Evolutionary conservation across 306 rosid species (phyloP).

Genomic region (peach (Prunus persica)): Prunus_persica_NCBIv2 NC_034014.1:23822001-23822500

Average conservation of each 20-base stretch:
- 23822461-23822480: too few species aligned
- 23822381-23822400: slow-evolving; percentile 45
- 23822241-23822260: slow-evolving; percentile 45
- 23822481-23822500: too few species aligned
- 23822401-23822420: slow-evolving; percentile 35
- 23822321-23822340: neutral
- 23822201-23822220: slow-evolving; percentile 22
- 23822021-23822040: slow-evolving; percentile 13
- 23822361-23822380: slow-evolving; percentile 37
- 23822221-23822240: slow-evolving; percentile 26
- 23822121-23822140: slow-evolving; percentile 23
- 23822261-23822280: slow-evolving; percentile 48
- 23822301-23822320: slow-evolving; percentile 38
- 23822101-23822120: slow-evolving; percentile 17
- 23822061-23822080: slow-evolving; percentile 22
- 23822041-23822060: neutral
- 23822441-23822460: slow-evolving; percentile 28
- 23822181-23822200: slow-evolving; percentile 48
- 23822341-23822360: neutral
- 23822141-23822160: slow-evolving; percentile 27
- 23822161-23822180: slow-evolving; percentile 41
- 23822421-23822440: slow-evolving; percentile 37
- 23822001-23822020: neutral
- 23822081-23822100: slow-evolving; percentile 25
- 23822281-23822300: slow-evolving; percentile 58